Evolutionary conservation across 2,329 filamentous ascomycete species (phyloP).

Genomic region (Emydomyces testavorans): DNA sequence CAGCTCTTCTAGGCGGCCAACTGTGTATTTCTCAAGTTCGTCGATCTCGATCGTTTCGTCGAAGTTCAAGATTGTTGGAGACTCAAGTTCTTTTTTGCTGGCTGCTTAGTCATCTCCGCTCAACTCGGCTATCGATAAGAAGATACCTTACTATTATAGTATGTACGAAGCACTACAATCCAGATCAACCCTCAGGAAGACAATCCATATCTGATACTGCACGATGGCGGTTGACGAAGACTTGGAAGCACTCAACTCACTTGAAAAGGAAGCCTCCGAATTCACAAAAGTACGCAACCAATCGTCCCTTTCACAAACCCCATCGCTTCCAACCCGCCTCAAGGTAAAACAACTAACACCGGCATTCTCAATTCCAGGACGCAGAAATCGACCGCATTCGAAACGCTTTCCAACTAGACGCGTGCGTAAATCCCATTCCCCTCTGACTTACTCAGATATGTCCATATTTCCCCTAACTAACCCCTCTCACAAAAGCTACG

Average conservation of each 20-base stretch:
- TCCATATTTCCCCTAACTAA: background rate
- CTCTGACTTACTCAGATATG: background rate
- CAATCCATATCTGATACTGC: background rate
- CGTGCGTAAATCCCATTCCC: constrained; percentile 35
- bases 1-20: background rate
- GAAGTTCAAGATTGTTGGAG: too few relatives aligned
- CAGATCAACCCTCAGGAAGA: background rate
- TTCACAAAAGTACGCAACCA: constrained; percentile 63
- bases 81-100: too few relatives aligned
- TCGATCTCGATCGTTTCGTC: too few relatives aligned
- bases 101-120: background rate
- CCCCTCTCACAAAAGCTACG: constrained; percentile 49
- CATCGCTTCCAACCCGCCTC: too few relatives aligned
- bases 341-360: background rate
- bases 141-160: background rate
- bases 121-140: constrained; percentile 11
- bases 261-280: constrained; percentile 77
- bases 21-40: background rate
- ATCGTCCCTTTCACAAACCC: too few relatives aligned
- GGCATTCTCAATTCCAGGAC: constrained; percentile 49
- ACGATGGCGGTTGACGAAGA: constrained; percentile 42
- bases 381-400: constrained; percentile 91
- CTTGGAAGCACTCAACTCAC: constrained; percentile 56
- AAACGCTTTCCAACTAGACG: constrained; percentile 71
- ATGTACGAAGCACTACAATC: too few relatives aligned